A percentile compares a stretch with the other conserved stretches of the same genome.
Evolutionary conservation across 805 yeast species (phyloP).

Genomic region (Candida parachauliodes): DNA sequence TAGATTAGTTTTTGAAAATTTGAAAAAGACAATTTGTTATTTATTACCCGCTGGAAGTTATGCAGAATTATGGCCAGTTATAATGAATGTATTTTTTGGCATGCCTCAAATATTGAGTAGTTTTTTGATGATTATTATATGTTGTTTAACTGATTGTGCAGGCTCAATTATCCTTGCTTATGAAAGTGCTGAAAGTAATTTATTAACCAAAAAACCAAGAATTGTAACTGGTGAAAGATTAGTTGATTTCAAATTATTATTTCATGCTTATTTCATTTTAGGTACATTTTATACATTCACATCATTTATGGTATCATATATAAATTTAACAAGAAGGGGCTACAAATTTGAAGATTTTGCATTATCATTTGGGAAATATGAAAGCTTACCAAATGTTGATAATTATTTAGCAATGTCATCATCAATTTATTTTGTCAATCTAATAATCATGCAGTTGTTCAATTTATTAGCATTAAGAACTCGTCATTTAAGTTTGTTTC

Average conservation of each 20-base stretch:
- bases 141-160: conserved; percentile 45
- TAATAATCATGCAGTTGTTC: conserved; percentile 47
- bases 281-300: conserved; percentile 41
- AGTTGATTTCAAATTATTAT: conserved; percentile 34
- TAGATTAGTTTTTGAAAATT: conserved; percentile 46
- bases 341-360: conserved; percentile 30
- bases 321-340: conserved; percentile 34
- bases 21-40: conserved; percentile 44
- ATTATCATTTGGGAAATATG: conserved; percentile 32
- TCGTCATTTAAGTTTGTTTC: conserved; percentile 39
- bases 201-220: conserved; percentile 41
- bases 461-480: conserved; percentile 43
- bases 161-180: conserved; percentile 43
- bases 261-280: conserved; percentile 41
- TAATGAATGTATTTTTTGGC: conserved; percentile 46
- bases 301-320: conserved; percentile 38
- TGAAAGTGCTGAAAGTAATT: conserved; percentile 41
- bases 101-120: conserved; percentile 45
- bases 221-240: conserved; percentile 37
- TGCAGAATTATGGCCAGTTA: conserved; percentile 50
- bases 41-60: conserved; percentile 51
- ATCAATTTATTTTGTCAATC: conserved; percentile 43
- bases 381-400: conserved; percentile 18
- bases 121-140: conserved; percentile 49
- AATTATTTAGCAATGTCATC: conserved; percentile 30